Base-by-base conservation (phyloP, 768 basidiomycete species). In the Megacollybia marginata region DNA sequence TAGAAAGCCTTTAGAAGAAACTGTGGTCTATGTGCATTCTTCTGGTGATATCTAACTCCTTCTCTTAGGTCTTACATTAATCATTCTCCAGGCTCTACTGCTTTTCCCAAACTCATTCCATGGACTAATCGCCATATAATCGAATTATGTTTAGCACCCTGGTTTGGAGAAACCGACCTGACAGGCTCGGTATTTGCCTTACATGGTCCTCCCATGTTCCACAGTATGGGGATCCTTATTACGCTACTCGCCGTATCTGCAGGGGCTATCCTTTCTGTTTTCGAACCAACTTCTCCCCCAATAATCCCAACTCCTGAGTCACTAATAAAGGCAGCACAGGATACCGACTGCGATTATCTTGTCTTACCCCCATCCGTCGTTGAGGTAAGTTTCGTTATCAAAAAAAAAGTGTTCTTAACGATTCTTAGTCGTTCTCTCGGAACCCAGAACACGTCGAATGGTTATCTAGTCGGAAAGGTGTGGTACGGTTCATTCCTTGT, bases 341-440 rank as follows among this genome's bases (percentile, higher is more conserved):
- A 45, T 8, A 57, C 58, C 1, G 49, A 56, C 3, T 53, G 54
- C 33, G 49, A 60, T 3, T 52, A 62, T 16, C 52, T 54, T 2
- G 48, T 55, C 18, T 55, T 51, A 38, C 61, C 62, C 11, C 65
- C 65, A 0, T 52, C 56, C 9, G 58, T 64, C 44, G n/a, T 67
- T 10, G 63, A 67, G 55, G 66, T 63, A 15, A 19, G 38, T 40
- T 8, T 15, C 15, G 2, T 8, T 40, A 15, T 15, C 38, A 5
- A 8, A 15, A 5, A 40, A 15, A 16, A 11, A 11, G 11, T 38
- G 15, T 15, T 40, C 19, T 7, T 15, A 40, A 19, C 15, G 38
- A 2, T 15, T 40, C 7, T 15, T 15, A 50, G 49, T 43, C 43
- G 12, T 50, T 45, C 44, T 38, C 49, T 11, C n/a, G 15, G 20